Evolutionary conservation across 2,329 filamentous ascomycete species (phyloP).

Genomic region (Parascedosporium putredinis): DNA sequence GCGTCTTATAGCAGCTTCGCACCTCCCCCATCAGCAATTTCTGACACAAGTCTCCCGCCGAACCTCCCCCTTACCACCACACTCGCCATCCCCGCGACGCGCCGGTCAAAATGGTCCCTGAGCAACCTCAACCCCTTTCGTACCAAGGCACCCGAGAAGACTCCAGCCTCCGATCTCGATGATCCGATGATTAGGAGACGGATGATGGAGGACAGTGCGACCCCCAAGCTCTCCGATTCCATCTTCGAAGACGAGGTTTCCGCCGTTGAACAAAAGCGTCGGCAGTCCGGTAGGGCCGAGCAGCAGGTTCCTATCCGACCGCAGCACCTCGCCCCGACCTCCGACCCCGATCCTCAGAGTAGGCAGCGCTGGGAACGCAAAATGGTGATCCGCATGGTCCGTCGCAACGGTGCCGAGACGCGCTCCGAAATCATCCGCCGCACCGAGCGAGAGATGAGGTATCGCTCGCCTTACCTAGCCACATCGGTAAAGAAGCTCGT

Average conservation of each 20-base stretch:
- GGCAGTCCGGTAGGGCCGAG: conserved; percentile 16
- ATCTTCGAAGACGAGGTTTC: conserved; percentile 53
- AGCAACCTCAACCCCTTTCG: conserved; percentile 23
- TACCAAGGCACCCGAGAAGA: conserved; percentile 15
- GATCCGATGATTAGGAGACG: conserved; percentile 30
- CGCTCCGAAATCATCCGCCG: conserved; percentile 58
- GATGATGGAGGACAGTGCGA: conserved; percentile 28
- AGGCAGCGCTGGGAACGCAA: conserved; percentile 71
- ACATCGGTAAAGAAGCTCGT: conserved; percentile 89
- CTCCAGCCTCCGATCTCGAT: conserved; percentile 27
- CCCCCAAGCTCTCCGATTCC: conserved; percentile 39
- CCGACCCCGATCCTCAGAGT: conserved; percentile 62
- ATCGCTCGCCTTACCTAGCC: conserved; percentile 62
- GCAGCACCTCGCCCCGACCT: conserved; percentile 12
- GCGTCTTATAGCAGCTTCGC: conserved; percentile 1
- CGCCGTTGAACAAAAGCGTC: conserved; percentile 24
- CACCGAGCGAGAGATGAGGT: conserved; percentile 41
- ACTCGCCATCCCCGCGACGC: conserved; percentile 13
- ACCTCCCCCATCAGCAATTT: neutral
- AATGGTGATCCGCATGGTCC: conserved; percentile 70
- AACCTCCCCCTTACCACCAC: conserved; percentile 12
- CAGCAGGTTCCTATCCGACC: conserved; percentile 9
- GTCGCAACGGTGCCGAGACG: conserved; percentile 46
- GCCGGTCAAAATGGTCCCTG: conserved; percentile 33
- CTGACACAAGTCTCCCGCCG: conserved; percentile 3